Evolutionary conservation across 805 yeast species (phyloP).

Genomic region (Blastobotrys parvus): DNA sequence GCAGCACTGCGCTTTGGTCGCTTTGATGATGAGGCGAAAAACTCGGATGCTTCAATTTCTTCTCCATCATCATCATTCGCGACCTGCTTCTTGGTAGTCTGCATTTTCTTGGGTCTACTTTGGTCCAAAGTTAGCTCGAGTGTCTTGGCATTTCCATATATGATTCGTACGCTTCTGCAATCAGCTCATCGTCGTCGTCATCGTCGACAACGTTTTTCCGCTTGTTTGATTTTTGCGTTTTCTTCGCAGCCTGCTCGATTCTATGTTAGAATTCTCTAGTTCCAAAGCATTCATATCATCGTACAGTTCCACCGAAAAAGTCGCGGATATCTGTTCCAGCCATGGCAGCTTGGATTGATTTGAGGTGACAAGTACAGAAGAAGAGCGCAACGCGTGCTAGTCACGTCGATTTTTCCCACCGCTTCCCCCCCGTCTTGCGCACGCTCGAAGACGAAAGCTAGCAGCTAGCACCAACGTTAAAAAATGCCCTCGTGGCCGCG

Average conservation of each 20-base stretch:
- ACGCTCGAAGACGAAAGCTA: too few species aligned
- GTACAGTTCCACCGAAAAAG: not conserved
- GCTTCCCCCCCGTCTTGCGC: too few species aligned
- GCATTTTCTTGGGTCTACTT: not conserved
- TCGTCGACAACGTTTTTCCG: constrained; percentile 1
- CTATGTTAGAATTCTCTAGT: too few species aligned
- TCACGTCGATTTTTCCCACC: too few species aligned
- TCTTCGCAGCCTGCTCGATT: not conserved
- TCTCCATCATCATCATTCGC: constrained; percentile 5
- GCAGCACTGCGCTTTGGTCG: too few species aligned
- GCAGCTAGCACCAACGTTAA: too few species aligned
- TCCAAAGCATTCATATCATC: not conserved
- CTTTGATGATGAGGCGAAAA: too few species aligned
- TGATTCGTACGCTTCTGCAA: not conserved
- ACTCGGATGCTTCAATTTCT: constrained; percentile 1
- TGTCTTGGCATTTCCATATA: not conserved
- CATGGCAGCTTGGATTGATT: too few species aligned
- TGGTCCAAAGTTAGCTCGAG: not conserved
- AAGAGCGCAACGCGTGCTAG: too few species aligned
- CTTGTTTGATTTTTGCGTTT: not conserved
- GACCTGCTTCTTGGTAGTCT: constrained; percentile 1
- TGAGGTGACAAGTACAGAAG: too few species aligned
- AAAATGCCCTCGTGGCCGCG: too few species aligned
- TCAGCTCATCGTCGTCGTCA: constrained; percentile 2
- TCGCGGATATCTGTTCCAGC: not conserved